These are phyloP conservation scores for Rubia yunnanensis DNA, from an alignment of 257 asterid genomes.

Conservation along the genomic window DNA sequence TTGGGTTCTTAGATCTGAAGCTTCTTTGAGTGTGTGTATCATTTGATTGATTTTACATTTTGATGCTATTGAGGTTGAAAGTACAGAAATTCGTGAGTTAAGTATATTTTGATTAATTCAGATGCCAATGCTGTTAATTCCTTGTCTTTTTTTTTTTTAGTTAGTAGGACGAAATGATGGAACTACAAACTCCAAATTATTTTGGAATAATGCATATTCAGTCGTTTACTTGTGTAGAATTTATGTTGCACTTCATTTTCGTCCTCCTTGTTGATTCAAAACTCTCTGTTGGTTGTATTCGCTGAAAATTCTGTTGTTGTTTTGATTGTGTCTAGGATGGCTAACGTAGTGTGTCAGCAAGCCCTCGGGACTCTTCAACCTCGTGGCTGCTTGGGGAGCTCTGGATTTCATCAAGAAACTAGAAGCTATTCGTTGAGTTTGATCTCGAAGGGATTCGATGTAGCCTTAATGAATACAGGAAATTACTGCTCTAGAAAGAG, in stretches of 20 bases:
- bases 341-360: slow-evolving; percentile 50
- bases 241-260: background rate
- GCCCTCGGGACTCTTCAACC: slow-evolving; percentile 47
- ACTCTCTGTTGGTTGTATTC: background rate
- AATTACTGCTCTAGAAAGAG: slow-evolving; percentile 35
- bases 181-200: background rate
- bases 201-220: background rate
- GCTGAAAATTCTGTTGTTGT: background rate
- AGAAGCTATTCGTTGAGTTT: slow-evolving; percentile 42
- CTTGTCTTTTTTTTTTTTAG: background rate
- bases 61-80: background rate
- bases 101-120: background rate
- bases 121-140: background rate
- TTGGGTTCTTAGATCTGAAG: slow-evolving; percentile 8
- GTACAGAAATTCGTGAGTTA: background rate
- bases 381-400: slow-evolving; percentile 25
- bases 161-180: background rate
- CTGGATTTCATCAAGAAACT: slow-evolving; percentile 38
- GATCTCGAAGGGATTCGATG: slow-evolving; percentile 46
- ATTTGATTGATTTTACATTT: background rate
- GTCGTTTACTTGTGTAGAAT: background rate
- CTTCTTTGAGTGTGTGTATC: background rate
- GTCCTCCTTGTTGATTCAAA: background rate
- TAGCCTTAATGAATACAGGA: slow-evolving; percentile 25
- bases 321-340: slow-evolving; percentile 44